Conservation (phyloP, 768 basidiomycete species). For the Sarcomyxa edulis region DNA sequence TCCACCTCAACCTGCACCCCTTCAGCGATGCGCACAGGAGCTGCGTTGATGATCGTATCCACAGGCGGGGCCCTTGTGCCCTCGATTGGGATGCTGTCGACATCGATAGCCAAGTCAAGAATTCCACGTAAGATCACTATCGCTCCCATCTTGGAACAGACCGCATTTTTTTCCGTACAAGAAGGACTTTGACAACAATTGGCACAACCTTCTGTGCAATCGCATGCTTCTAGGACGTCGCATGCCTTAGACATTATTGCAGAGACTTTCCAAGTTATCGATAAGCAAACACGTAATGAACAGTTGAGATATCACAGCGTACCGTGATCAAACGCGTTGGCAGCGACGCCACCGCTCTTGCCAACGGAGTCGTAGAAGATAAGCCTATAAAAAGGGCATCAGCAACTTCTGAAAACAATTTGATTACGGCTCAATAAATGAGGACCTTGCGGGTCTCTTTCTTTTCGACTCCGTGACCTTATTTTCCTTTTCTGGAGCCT, state of each 20-base stretch:
- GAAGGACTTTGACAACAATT: slow-evolving; percentile 64
- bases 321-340: slow-evolving; percentile 84
- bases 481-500: slow-evolving; percentile 72
- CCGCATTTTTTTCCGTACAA: slow-evolving; percentile 70
- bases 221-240: slow-evolving; percentile 51
- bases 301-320: slow-evolving; percentile 9
- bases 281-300: slow-evolving; percentile 2
- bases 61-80: slow-evolving; percentile 22
- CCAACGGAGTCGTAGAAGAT: slow-evolving; percentile 78
- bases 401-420: slow-evolving; percentile 3
- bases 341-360: slow-evolving; percentile 64
- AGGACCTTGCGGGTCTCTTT: slow-evolving; percentile 66
- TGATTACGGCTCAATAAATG: not conserved
- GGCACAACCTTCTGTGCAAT: slow-evolving; percentile 65
- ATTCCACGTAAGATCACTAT: slow-evolving; percentile 57
- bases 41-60: slow-evolving; percentile 53
- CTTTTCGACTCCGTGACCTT: slow-evolving; percentile 42
- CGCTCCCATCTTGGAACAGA: slow-evolving; percentile 75
- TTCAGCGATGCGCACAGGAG: slow-evolving; percentile 35
- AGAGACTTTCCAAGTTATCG: slow-evolving; percentile 32
- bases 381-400: slow-evolving; percentile 38
- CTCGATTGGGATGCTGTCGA: slow-evolving; percentile 29
- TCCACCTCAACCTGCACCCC: slow-evolving; percentile 43
- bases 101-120: slow-evolving; percentile 39
- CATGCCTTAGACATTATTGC: slow-evolving; percentile 57